Evolutionary conservation across 768 basidiomycete species (phyloP).

Genomic region (Strobilomyces dryophilus): DNA sequence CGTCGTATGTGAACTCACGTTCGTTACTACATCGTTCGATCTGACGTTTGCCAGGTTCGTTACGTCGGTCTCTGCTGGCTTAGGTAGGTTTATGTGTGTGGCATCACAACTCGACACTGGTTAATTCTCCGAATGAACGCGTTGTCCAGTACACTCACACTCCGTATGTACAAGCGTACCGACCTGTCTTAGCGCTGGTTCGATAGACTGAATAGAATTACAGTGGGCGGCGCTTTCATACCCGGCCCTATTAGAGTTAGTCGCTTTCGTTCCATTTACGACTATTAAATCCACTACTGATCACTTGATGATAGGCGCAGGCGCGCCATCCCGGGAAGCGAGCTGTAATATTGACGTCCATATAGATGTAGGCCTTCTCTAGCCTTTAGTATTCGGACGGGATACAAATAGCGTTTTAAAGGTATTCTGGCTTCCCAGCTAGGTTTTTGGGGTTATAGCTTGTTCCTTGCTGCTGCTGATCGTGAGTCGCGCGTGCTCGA

Average conservation of each 20-base stretch:
- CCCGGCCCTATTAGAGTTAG: not conserved
- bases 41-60: not conserved
- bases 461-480: too few species aligned
- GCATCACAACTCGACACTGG: not conserved
- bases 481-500: too few species aligned
- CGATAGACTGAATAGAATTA: not conserved
- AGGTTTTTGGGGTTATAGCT: too few species aligned
- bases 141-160: not conserved
- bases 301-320: not conserved
- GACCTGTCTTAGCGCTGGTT: too few species aligned
- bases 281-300: not conserved
- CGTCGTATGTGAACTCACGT: not conserved
- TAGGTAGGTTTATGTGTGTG: not conserved
- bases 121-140: not conserved
- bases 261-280: not conserved
- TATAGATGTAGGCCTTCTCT: too few species aligned
- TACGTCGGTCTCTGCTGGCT: not conserved
- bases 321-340: not conserved
- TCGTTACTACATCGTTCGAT: not conserved
- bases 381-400: too few species aligned
- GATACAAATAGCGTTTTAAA: too few species aligned
- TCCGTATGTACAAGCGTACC: too few species aligned
- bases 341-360: too few species aligned
- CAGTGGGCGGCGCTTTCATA: not conserved
- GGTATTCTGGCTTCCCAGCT: too few species aligned